A percentile compares a stretch with the other conserved stretches of the same genome.
Evolutionary conservation across 208 protist species (phyloP).

Genomic region (Wallacemonas sp.): DNA sequence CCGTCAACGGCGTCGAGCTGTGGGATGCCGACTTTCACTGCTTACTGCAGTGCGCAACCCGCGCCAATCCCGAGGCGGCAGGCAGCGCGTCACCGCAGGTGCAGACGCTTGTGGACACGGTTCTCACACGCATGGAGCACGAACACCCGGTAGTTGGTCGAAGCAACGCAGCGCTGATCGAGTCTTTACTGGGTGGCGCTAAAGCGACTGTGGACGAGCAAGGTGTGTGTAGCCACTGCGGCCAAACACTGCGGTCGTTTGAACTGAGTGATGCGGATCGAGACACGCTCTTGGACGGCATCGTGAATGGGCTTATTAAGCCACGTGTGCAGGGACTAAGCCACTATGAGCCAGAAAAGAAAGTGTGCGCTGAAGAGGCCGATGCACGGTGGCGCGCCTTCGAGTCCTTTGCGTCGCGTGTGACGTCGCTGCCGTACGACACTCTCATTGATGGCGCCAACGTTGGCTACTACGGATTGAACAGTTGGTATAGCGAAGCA

Average conservation of each 20-base stretch:
- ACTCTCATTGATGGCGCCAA: slow-evolving; percentile 81
- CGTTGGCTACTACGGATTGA: slow-evolving; percentile 84
- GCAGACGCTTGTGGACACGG: slow-evolving; percentile 12
- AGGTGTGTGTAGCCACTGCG: slow-evolving; percentile 51
- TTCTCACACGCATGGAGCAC: slow-evolving; percentile 45
- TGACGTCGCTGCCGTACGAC: slow-evolving; percentile 52
- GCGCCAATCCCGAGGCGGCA: not conserved
- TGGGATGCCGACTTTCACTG: slow-evolving; percentile 82
- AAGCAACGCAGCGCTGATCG: slow-evolving; percentile 49
- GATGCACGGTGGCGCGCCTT: slow-evolving; percentile 48
- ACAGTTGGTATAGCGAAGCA: slow-evolving; percentile 67
- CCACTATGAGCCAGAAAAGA: slow-evolving; percentile 55
- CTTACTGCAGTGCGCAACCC: slow-evolving; percentile 36
- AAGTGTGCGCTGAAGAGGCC: slow-evolving; percentile 34
- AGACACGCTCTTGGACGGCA: slow-evolving; percentile 47
- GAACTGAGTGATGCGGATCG: slow-evolving; percentile 55
- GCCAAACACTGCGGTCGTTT: slow-evolving; percentile 43
- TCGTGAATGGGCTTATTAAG: slow-evolving; percentile 68
- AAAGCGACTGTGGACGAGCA: slow-evolving; percentile 16
- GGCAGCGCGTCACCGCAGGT: not conserved
- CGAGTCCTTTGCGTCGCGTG: slow-evolving; percentile 41
- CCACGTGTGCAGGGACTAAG: slow-evolving; percentile 45
- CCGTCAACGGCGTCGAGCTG: slow-evolving; percentile 48
- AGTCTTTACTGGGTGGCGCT: slow-evolving; percentile 42
- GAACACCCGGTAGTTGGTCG: slow-evolving; percentile 78